Evolutionary conservation across 768 basidiomycete species (phyloP), one percentile per base, ranked within the genome.

Genomic region (Mycena crocata): DNA sequence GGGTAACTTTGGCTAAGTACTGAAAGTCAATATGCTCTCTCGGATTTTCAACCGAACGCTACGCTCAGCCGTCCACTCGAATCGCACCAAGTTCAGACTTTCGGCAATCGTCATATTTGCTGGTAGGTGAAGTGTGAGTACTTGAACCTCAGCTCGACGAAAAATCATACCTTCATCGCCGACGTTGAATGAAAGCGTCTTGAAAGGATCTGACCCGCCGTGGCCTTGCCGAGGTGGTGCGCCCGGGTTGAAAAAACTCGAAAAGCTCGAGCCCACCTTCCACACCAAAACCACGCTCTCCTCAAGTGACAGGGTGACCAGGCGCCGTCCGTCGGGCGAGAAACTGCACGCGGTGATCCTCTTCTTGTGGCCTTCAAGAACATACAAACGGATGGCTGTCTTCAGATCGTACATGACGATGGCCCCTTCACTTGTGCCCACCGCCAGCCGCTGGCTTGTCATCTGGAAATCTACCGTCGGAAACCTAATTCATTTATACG

Each of bases 341-440:
- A 98, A 99, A 63, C 91, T 93, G 67, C 94, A 91, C 0, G 94
- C 95, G 0, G 93, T 87, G 13, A 95, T 87, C 1, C 85, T 83
- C 73, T 91, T 90, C 75, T 89, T 90, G 81, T 98, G 96, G 0
- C 94, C 92, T 72, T 99, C 96, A 14, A 99, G 88, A 0, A 99
- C 93, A 73, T 98, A 99, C 17, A 99, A 83, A 14, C 98, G 89
- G 1, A 93, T 98, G 0, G 96, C 96, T 0, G 96, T 95, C 79
- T 98, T 98, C 57, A 99, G 85, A 75, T 99, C 98, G 74, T 98
- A 99, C 91, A 98, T 95, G 63, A 95, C 86, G 57, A 96, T 90
- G 0, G 96, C 95, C 0, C 97, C 98, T 79, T 99, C 98, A 61
- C 88, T 89, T 0, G 96, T 97, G 1, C 98, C 98, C 0, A 98